Evolutionary conservation across 208 protist species (phyloP).

Genomic region (Leishmania tarentolae): DNA sequence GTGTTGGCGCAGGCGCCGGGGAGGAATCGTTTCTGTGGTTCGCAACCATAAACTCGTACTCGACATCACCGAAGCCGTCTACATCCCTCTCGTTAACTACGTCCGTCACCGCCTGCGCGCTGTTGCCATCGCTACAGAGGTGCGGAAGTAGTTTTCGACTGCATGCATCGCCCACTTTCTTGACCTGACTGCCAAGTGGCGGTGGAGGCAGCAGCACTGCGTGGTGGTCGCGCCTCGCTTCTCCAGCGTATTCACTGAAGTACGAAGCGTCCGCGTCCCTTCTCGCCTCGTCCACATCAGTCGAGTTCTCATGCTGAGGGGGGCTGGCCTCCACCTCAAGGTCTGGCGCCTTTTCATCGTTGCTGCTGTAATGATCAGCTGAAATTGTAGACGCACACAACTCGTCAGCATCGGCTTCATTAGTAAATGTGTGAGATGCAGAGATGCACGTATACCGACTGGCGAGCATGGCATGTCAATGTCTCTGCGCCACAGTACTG

Average conservation of each 20-base stretch:
- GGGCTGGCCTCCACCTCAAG: slow-evolving; percentile 34
- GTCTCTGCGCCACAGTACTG: not conserved
- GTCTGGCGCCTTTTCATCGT: slow-evolving; percentile 16
- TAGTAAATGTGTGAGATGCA: not conserved
- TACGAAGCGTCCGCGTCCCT: slow-evolving; percentile 16
- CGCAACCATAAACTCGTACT: not conserved
- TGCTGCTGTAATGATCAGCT: slow-evolving; percentile 6
- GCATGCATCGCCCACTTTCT: not conserved
- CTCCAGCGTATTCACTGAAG: slow-evolving; percentile 31
- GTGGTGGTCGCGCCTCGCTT: not conserved
- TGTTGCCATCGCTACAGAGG: not conserved
- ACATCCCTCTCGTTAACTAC: not conserved
- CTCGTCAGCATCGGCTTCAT: not conserved
- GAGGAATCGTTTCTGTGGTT: not conserved
- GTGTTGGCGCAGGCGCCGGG: not conserved
- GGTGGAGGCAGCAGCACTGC: not conserved
- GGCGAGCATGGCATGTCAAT: not conserved
- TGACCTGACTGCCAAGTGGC: not conserved
- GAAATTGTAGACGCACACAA: slow-evolving; percentile 1
- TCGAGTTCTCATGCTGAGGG: slow-evolving; percentile 2
- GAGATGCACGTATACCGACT: not conserved
- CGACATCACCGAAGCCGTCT: slow-evolving; percentile 24
- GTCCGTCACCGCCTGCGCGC: not conserved
- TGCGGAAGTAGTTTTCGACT: slow-evolving; percentile 5
- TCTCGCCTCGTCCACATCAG: not conserved